Conservation (phyloP, 1,284 basidiomycete genomes). For the Fistulina hepatica region DNA sequence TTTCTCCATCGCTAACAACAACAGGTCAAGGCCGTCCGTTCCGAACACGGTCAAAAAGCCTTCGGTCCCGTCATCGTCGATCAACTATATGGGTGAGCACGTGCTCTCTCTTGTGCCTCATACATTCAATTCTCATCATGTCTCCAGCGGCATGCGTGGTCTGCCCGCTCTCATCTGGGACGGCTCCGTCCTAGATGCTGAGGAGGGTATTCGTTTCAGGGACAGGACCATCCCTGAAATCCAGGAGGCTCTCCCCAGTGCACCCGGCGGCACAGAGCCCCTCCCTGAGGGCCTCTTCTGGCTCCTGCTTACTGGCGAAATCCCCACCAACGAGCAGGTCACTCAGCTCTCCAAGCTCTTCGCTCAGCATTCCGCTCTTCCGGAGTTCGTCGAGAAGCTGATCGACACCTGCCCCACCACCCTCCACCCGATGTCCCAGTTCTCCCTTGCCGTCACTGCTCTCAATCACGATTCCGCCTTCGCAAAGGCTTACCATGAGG, state of each 20-base stretch:
- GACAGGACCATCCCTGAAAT: conserved; percentile 88
- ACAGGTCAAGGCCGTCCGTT: conserved; percentile 76
- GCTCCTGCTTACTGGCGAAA: conserved; percentile 88
- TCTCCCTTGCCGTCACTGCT: conserved; percentile 88
- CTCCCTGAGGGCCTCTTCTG: conserved; percentile 94
- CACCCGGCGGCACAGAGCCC: conserved; percentile 82
- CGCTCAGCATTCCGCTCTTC: conserved; percentile 82
- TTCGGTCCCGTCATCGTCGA: conserved; percentile 88
- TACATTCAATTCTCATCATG: conserved; percentile 4
- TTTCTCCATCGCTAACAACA: conserved; percentile 6
- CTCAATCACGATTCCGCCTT: conserved; percentile 97
- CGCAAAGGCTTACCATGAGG: conserved; percentile 89
- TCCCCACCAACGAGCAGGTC: conserved; percentile 85
- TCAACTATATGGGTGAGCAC: conserved; percentile 72
- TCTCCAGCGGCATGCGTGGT: conserved; percentile 82
- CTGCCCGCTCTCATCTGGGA: conserved; percentile 88
- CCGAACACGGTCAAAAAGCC: conserved; percentile 78
- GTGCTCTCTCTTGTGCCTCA: not conserved
- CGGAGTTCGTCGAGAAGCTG: conserved; percentile 87
- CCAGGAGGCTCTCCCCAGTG: conserved; percentile 78
- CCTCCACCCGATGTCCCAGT: conserved; percentile 95
- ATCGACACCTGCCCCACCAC: conserved; percentile 90
- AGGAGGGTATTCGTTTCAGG: conserved; percentile 95
- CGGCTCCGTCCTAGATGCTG: conserved; percentile 89
- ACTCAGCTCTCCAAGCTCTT: conserved; percentile 80